Evolutionary conservation across 1,284 basidiomycete species (phyloP).

Genomic region (Meira nashicola): DNA sequence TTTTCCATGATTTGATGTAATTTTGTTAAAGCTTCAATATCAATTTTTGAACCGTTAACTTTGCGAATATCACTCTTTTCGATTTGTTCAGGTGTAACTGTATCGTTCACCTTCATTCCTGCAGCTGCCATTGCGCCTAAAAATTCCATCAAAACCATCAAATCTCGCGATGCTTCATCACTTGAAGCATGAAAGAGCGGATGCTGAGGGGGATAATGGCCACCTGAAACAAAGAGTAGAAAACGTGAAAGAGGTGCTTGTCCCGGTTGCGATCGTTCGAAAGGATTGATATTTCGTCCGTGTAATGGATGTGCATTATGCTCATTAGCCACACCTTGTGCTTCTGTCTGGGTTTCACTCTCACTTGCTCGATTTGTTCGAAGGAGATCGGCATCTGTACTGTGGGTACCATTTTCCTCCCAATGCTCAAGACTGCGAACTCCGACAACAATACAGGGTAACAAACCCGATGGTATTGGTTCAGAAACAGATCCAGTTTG

Average conservation of each 20-base stretch:
- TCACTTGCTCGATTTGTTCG: no score
- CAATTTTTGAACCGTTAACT: constrained; percentile 20
- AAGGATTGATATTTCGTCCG: background rate
- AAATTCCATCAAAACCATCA: constrained; percentile 50
- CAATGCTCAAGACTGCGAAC: constrained; percentile 38
- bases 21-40: constrained; percentile 22
- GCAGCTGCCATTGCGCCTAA: constrained; percentile 41
- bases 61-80: constrained; percentile 30
- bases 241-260: constrained; percentile 36
- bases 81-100: constrained; percentile 41
- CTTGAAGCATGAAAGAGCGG: constrained; percentile 41
- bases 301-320: background rate
- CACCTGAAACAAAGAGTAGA: constrained; percentile 48
- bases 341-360: background rate
- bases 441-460: constrained; percentile 47
- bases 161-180: constrained; percentile 39
- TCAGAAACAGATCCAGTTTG: background rate
- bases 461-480: constrained; percentile 23
- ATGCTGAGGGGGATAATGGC: constrained; percentile 42
- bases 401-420: background rate
- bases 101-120: constrained; percentile 32
- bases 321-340: background rate
- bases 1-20: constrained; percentile 41
- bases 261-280: background rate
- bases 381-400: background rate